Base-by-base conservation (phyloP, 2,329 filamentous ascomycete species). In the Sporothrix phasma region DNA sequence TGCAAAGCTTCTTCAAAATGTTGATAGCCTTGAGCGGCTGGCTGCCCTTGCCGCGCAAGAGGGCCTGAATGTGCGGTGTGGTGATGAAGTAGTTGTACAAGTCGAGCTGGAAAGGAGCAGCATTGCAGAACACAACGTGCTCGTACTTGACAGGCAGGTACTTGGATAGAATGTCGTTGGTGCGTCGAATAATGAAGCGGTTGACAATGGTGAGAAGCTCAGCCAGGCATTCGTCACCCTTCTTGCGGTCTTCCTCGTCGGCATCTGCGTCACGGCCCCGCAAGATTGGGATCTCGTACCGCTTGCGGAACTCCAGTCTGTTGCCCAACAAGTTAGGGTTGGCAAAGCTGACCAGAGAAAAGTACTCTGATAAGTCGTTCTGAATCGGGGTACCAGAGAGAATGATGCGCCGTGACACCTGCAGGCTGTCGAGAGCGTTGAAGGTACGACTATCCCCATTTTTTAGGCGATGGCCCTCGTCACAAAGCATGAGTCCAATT, bases 91-190 rank as follows among this genome's bases (percentile, higher is more conserved):
- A 90, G 72, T 96, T 96, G 80, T 99, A 99, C 1, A 99, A 79
- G 69, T 90, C 90, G 63, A 92, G 82, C 74, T 99, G 94, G 77
- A 99, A 97, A 0, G 90, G 89, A 17, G 94, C 89, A 53, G 96
- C 82, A 70, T 93, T 93, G 81, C 94, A 99, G 77, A 99, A 99
- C 0, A 99, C 94, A 34, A 99, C 94, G 73, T 99, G 94, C 75
- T 99, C 94, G 76, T 99, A 99, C 78, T 99, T 99, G 78, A 97
- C 87, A 0, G 94, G 94, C 65, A 99, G 78, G 73, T 99, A 99
- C 75, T 99, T 99, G 61, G 93, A 97, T 26, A 99, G 78, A 67
- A 99, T 96, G 72, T 99, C 94, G 81, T 99, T 99, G 3, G 93
- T 97, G 65, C 94, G 87, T 66, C 94, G 88, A 70, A 99, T 99